phyloP scores from a whole-genome alignment of 2,329 filamentous ascomycete species.

The Xylariaceae sp. region DNA sequence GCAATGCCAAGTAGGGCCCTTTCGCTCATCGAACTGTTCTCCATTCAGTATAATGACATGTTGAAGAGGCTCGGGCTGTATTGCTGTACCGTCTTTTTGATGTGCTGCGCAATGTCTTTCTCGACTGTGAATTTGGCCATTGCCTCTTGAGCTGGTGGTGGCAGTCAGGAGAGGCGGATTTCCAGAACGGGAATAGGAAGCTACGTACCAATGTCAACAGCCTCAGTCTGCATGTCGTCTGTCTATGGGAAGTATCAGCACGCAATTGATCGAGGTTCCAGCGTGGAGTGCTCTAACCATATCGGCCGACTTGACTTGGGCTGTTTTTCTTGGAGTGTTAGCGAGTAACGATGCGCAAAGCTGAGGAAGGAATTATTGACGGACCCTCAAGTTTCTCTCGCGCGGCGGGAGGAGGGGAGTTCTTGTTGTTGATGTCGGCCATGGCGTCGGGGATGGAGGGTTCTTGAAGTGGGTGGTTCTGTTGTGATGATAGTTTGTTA shows the following conservation, averaged over 20 bases:
- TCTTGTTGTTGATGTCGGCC: conserved; percentile 25
- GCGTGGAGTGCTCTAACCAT: conserved; percentile 63
- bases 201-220: conserved; percentile 86
- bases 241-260: conserved; percentile 53
- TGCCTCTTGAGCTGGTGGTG: conserved; percentile 52
- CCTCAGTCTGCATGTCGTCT: conserved; percentile 95
- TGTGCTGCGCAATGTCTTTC: conserved; percentile 45
- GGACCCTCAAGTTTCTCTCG: conserved; percentile 34
- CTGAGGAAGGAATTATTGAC: conserved; percentile 12
- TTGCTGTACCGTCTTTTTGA: conserved; percentile 33
- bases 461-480: conserved; percentile 2
- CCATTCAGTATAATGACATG: not conserved
- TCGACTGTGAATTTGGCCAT: conserved; percentile 61
- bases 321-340: conserved; percentile 44
- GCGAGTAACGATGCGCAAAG: not conserved
- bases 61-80: not conserved
- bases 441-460: not conserved
- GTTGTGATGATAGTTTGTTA: not conserved
- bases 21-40: conserved; percentile 85
- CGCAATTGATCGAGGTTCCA: conserved; percentile 3
- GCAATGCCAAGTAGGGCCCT: conserved; percentile 98
- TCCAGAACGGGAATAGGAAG: not conserved
- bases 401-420: conserved; percentile 25
- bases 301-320: conserved; percentile 95
- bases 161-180: conserved; percentile 17